Conservation (phyloP, 441 rosid genomes). For the Erodium moschatum region DNA sequence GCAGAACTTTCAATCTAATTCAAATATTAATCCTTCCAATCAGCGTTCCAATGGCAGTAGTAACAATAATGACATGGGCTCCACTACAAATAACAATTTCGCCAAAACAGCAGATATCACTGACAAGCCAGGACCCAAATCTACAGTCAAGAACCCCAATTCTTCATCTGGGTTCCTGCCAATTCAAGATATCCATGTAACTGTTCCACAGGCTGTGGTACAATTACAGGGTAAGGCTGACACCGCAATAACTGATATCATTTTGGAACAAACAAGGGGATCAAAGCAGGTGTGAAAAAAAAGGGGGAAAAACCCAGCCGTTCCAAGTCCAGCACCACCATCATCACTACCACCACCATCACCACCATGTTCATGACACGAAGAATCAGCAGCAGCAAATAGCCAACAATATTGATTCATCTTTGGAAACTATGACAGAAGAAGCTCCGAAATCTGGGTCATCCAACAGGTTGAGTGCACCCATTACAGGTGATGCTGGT, state of each 20-base stretch:
- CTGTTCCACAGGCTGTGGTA: constrained; percentile 21
- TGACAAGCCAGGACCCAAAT: constrained; percentile 27
- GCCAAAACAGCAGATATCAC: constrained; percentile 32
- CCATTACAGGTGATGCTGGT: constrained; percentile 33
- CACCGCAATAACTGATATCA: constrained; percentile 18
- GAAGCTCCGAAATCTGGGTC: constrained; percentile 44
- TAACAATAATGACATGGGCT: constrained; percentile 39
- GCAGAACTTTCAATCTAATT: constrained; percentile 33
- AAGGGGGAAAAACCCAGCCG: too few relatives aligned
- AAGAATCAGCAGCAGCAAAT: constrained; percentile 19
- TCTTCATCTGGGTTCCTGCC: constrained; percentile 16
- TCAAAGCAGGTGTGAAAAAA: too few relatives aligned
- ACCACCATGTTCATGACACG: constrained; percentile 22
- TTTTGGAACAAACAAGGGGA: constrained; percentile 22
- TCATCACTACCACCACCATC: constrained; percentile 20
- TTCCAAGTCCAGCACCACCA: constrained; percentile 21
- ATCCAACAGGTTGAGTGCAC: constrained; percentile 40
- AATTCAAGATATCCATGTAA: constrained; percentile 25
- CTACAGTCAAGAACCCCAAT: constrained; percentile 34
- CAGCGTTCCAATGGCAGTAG: constrained; percentile 54
- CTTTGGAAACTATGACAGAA: constrained; percentile 27
- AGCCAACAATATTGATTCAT: constrained; percentile 24
- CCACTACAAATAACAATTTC: constrained; percentile 25
- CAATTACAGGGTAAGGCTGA: constrained; percentile 24
- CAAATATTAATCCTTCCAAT: constrained; percentile 34